Percentiles rank a stretch among this genome's conserved stretches.
Conservation (phyloP, 306 rosid genomes). For the Morella rubra region DNA sequence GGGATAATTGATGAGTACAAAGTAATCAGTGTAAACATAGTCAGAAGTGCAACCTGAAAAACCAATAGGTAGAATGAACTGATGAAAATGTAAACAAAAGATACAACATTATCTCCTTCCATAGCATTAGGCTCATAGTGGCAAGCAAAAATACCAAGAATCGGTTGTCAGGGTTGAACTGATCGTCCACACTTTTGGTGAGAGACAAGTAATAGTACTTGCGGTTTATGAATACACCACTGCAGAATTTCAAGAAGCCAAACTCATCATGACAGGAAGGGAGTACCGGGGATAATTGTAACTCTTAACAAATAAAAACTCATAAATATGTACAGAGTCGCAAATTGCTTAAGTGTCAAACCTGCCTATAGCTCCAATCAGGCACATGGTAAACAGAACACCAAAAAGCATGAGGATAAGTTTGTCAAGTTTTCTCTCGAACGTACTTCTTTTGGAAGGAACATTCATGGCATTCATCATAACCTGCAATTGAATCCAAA, state of each 20-base stretch:
- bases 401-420: constrained; percentile 79
- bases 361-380: constrained; percentile 93
- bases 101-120: constrained; percentile 7
- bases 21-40: constrained; percentile 93
- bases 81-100: background rate
- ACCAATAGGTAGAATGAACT: constrained; percentile 28
- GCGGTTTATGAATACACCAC: constrained; percentile 71
- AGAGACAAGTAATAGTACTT: constrained; percentile 84
- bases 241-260: constrained; percentile 38
- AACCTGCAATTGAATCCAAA: constrained; percentile 60
- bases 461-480: constrained; percentile 99
- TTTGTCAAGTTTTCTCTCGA: constrained; percentile 96
- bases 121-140: constrained; percentile 25
- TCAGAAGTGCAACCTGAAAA: constrained; percentile 74
- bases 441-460: constrained; percentile 96
- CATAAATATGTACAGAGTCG: constrained; percentile 18
- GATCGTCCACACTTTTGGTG: constrained; percentile 49
- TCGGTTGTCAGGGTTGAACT: constrained; percentile 77
- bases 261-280: background rate
- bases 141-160: constrained; percentile 58
- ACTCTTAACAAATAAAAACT: constrained; percentile 11
- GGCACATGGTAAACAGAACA: constrained; percentile 73
- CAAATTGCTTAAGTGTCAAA: constrained; percentile 30
- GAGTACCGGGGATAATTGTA: background rate
- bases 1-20: constrained; percentile 93